A percentile compares a stretch with the other conserved stretches of the same genome.
Conservation (phyloP, 1,284 basidiomycete genomes). For the Rhodotorula sp. region DNA sequence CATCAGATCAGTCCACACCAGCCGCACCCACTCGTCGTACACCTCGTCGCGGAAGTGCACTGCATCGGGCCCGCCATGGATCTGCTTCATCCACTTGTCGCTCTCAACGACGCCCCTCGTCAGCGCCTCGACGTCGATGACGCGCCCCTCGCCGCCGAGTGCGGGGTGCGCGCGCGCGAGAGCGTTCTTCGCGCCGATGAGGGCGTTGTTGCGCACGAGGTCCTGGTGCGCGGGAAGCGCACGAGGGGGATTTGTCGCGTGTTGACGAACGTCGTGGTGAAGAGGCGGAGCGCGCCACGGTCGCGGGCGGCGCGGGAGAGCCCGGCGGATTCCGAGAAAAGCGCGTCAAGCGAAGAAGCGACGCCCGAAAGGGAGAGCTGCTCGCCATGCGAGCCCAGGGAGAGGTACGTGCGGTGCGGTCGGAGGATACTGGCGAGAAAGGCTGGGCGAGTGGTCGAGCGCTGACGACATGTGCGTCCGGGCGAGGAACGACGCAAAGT, state of each 20-base stretch:
- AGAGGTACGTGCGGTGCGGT: constrained; percentile 33
- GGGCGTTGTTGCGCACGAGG: constrained; percentile 33
- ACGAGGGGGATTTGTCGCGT: constrained; percentile 34
- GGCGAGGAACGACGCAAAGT: constrained; percentile 13
- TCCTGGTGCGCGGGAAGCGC: constrained; percentile 40
- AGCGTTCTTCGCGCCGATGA: constrained; percentile 32
- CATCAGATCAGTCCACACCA: constrained; percentile 36
- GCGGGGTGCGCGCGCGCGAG: background rate
- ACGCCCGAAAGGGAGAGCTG: constrained; percentile 20
- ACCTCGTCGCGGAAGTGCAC: constrained; percentile 35
- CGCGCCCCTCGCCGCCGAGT: constrained; percentile 5
- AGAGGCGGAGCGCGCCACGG: constrained; percentile 18
- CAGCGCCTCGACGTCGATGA: constrained; percentile 31
- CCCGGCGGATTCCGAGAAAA: constrained; percentile 6
- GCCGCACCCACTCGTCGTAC: constrained; percentile 33
- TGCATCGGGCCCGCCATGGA: constrained; percentile 25
- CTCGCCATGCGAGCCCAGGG: constrained; percentile 35
- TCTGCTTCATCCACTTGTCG: constrained; percentile 26
- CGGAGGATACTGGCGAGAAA: background rate
- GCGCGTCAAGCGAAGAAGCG: constrained; percentile 18
- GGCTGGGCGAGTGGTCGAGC: background rate
- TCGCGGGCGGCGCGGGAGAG: constrained; percentile 12
- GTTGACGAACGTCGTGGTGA: constrained; percentile 36
- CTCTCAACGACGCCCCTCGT: constrained; percentile 29
- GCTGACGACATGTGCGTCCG: background rate